Evolutionary conservation across 176 grass and related monocot genomes (phyloP), one percentile per base, ranked within the genome.

Genomic region (Phoenix dactylifera): DNA sequence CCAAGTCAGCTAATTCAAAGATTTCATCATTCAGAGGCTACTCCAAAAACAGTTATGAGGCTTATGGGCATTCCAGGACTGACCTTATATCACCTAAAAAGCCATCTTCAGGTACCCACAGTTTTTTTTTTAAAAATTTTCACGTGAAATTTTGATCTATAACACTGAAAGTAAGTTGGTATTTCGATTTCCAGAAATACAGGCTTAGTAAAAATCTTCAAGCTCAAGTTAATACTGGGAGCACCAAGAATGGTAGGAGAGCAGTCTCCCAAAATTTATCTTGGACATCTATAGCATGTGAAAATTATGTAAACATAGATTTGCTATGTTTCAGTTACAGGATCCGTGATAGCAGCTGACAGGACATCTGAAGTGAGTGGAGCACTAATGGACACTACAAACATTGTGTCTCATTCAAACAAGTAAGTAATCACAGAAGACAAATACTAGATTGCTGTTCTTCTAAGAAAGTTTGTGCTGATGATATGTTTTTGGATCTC

Each of bases 31-130:
- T 39, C 82, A 95, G 90, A 95, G 82, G 90, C 90, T 75, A 95
- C 90, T 67, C 90, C 90, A 60, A 95, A 95, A 75, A 83, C 90
- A 55, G 90, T 95, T 78, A 86, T 95, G 90, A 89, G 85, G 82
- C 85, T 95, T 56, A 95, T 95, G 85, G 85, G 90, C 54, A 86
- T 95, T 83, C 90, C 90, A 60, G 89, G 90, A 83, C 80, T 95
- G 60, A 95, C 90, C 58, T 82, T 95, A 48, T 95, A 95, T 73
- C 90, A 95, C 86, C 73, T 95, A 74, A 95, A 95, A 80, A 89
- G 89, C 39, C 89, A 95, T 79, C 89, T 95, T 68, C 89, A 95
- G 85, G 89, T 95, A 79, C 68, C 25, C 61, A 22, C 49, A 67
- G 51, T 70, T 56, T 75, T 20, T 53, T 65, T 26, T 51, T 72